Base-by-base conservation (phyloP, 805 yeast genomes). In the Saitoella complicata region DNA sequence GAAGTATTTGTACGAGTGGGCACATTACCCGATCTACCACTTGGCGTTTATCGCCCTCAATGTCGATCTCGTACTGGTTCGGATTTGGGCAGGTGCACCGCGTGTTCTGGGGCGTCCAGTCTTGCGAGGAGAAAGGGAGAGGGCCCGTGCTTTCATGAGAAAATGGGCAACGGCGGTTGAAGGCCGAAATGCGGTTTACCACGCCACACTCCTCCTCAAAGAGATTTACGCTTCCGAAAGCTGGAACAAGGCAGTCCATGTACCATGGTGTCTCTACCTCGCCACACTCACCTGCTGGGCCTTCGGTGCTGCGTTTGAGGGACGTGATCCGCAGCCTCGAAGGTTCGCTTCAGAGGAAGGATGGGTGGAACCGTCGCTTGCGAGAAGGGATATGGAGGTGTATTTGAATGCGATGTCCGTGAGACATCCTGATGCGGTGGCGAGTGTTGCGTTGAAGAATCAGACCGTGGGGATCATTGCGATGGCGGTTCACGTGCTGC, bases 251-350 rank as follows among this genome's bases (percentile, higher is more conserved):
- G 56, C 58, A 5, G 58, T 53, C 31, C 56, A 53, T 12, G 46
- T 57, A 11, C 57, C 59, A 6, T 57, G 60, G 60, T 52, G 60
- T 13, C 49, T 51, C 10, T 57, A 54, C 40, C 48, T 55, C 10
- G 53, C 59, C 6, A 46, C 54, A 8, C 45, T 57, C 11, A 55
- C 60, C 5, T 47, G 55, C 5, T 57, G 58, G 57, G 53, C 59
- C 7, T 56, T 51, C 38, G 60, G 21, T 21, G 21, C 21, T 21
- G 21, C 21, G 21, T 21, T 21, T 4, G 21, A 21, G 21, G 21
- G 21, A 2, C 21, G 21, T 21, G 21, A 21, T 21, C 21, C 21
- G 21, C 21, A 21, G 21, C 21, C 21, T 4, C 21, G 21, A 21
- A 2, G 21, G 21, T 21, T 21, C 21, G 21, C 21, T 4, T 21